Conservation (phyloP, 495 filamentous ascomycete genomes). For the Patellaria atrata region DNA sequence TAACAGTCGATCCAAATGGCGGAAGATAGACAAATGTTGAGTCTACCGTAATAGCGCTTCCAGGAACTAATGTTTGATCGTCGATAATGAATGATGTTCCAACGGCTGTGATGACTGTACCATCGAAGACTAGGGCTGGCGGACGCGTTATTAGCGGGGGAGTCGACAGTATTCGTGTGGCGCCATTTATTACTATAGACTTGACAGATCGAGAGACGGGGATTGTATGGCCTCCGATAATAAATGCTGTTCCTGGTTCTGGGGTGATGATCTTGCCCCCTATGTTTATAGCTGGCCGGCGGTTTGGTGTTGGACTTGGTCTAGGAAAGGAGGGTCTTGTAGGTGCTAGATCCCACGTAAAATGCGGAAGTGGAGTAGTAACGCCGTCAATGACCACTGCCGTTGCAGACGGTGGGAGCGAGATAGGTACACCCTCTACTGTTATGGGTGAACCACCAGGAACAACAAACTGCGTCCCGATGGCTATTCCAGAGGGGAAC, state of each 20-base stretch:
- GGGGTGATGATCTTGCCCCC: slow-evolving; percentile 20
- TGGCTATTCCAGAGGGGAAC: slow-evolving; percentile 12
- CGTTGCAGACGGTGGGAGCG: slow-evolving; percentile 17
- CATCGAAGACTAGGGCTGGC: no score
- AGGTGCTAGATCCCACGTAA: not conserved
- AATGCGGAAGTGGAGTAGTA: slow-evolving; percentile 5
- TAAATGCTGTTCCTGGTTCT: slow-evolving; percentile 27
- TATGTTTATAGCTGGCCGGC: slow-evolving; percentile 25
- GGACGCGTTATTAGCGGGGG: no score
- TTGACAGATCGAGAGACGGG: no score
- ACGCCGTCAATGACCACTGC: slow-evolving; percentile 14
- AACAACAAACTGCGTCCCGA: slow-evolving; percentile 17
- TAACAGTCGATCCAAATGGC: slow-evolving; percentile 16
- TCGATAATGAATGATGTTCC: slow-evolving; percentile 19
- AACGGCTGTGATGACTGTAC: no score
- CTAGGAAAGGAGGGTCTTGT: not conserved
- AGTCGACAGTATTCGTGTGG: no score
- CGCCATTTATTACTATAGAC: no score
- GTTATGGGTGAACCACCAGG: slow-evolving; percentile 19
- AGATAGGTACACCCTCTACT: slow-evolving; percentile 17
- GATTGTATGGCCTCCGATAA: no score
- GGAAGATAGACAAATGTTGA: slow-evolving; percentile 16
- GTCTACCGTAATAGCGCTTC: slow-evolving; percentile 19
- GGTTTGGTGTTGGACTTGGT: slow-evolving; percentile 12
- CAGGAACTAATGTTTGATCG: slow-evolving; percentile 20